A percentile compares a stretch with the other conserved stretches of the same genome.
Conservation (phyloP, 441 rosid genomes). For the Pelargonium hybrid region DNA sequence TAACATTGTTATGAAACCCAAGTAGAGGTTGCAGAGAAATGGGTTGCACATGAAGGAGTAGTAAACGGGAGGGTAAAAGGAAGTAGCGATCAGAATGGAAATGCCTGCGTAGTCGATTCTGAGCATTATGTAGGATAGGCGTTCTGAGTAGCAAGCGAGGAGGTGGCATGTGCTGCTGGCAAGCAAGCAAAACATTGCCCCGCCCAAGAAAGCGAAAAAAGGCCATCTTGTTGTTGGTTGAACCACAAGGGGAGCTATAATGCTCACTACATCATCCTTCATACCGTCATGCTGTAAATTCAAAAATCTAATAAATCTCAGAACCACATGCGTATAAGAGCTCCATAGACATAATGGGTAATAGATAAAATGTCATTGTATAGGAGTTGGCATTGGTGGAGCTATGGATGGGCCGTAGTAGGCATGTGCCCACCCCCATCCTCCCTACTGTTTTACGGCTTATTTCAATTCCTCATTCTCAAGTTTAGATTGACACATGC, state of each 20-base stretch:
- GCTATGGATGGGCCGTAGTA: no score
- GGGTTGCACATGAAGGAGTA: conserved; percentile 36
- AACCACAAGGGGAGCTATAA: conserved; percentile 16
- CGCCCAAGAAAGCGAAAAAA: conserved; percentile 31
- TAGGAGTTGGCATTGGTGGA: no score
- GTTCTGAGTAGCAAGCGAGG: conserved; percentile 35
- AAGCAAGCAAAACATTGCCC: conserved; percentile 43
- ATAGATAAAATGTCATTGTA: no score
- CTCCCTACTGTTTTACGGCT: no score
- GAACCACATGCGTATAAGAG: no score
- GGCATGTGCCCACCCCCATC: no score
- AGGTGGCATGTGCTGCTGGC: conserved; percentile 37
- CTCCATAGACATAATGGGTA: no score
- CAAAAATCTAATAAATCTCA: neutral
- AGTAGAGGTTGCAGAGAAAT: conserved; percentile 29
- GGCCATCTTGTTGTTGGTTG: conserved; percentile 40
- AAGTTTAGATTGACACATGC: no score
- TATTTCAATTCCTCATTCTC: no score
- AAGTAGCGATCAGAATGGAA: conserved; percentile 34
- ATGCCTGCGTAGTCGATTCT: conserved; percentile 37
- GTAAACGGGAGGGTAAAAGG: conserved; percentile 36
- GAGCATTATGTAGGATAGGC: conserved; percentile 34
- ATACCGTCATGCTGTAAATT: conserved; percentile 21
- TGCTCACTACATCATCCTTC: conserved; percentile 22
- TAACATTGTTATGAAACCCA: conserved; percentile 31